Evolutionary conservation across 176 grass and related monocot genomes (phyloP).

Genomic region (Avena atlantica): DNA sequence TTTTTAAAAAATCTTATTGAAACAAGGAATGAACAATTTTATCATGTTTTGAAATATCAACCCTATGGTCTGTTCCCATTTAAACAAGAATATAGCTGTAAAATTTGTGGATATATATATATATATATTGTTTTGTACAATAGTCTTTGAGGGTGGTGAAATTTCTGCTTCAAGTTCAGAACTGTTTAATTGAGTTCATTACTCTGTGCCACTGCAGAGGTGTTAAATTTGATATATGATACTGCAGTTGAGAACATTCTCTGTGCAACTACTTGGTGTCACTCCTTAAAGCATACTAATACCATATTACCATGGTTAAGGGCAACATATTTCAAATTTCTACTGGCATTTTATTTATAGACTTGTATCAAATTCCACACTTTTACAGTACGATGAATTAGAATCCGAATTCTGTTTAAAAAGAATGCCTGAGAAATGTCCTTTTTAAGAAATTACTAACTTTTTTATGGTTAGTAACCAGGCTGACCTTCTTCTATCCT

Average conservation of each 20-base stretch:
- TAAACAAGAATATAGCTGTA: constrained; percentile 29
- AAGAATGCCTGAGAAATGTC: constrained; percentile 15
- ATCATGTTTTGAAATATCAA: not conserved
- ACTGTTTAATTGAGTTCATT: constrained; percentile 12
- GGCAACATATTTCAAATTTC: constrained; percentile 26
- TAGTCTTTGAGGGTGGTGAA: not conserved
- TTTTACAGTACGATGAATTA: constrained; percentile 7
- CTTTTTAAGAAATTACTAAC: constrained; percentile 45
- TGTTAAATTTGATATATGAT: constrained; percentile 24
- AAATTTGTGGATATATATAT: not conserved
- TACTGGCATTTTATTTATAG: not conserved
- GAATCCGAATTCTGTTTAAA: not conserved
- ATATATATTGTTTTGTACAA: constrained; percentile 15
- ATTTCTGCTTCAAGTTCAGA: not conserved
- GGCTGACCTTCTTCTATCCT: constrained; percentile 95
- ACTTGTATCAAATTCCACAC: not conserved
- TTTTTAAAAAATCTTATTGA: constrained; percentile 4
- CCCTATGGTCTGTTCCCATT: not conserved
- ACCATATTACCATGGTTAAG: not conserved
- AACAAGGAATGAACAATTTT: not conserved
- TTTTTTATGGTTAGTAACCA: constrained; percentile 55
- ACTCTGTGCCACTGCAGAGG: not conserved
- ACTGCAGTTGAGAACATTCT: constrained; percentile 15
- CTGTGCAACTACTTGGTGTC: not conserved
- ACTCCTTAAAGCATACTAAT: not conserved